Evolutionary conservation across 2,329 filamentous ascomycete genomes (phyloP).

Genomic region (Golovinomyces cichoracearum): DNA sequence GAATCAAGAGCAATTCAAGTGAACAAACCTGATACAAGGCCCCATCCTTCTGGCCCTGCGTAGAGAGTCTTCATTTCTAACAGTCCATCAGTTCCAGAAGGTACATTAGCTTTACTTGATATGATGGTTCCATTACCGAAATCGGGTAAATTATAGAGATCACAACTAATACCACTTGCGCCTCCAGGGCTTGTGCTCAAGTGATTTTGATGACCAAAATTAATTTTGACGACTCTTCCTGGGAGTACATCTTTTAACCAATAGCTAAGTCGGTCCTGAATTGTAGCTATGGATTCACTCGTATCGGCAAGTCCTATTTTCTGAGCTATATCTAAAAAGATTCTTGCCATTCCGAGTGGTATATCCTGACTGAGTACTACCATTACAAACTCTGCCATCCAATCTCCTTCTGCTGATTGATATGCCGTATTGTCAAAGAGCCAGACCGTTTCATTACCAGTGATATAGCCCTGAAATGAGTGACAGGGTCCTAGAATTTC

Average conservation of each 20-base stretch:
- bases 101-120: conserved; percentile 23
- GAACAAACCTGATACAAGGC: conserved; percentile 43
- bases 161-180: conserved; percentile 43
- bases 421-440: conserved; percentile 75
- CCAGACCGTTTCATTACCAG: conserved; percentile 48
- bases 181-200: conserved; percentile 40
- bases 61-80: conserved; percentile 45
- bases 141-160: conserved; percentile 28
- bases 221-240: conserved; percentile 38
- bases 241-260: conserved; percentile 56
- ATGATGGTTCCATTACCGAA: conserved; percentile 23
- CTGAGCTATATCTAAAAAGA: conserved; percentile 44
- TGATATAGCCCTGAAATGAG: conserved; percentile 32
- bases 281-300: conserved; percentile 30
- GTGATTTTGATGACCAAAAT: conserved; percentile 22
- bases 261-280: conserved; percentile 43
- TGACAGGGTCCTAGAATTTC: conserved; percentile 24
- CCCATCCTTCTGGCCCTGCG: conserved; percentile 56
- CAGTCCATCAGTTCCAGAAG: conserved; percentile 26
- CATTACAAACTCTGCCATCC: conserved; percentile 63
- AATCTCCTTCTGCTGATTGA: conserved; percentile 25
- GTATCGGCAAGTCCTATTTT: conserved; percentile 35
- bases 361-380: conserved; percentile 55
- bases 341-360: conserved; percentile 37
- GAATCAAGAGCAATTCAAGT: conserved; percentile 5